Evolutionary conservation across 331 rosid genomes (phyloP).

Genomic region (Cydonia oblonga): DNA sequence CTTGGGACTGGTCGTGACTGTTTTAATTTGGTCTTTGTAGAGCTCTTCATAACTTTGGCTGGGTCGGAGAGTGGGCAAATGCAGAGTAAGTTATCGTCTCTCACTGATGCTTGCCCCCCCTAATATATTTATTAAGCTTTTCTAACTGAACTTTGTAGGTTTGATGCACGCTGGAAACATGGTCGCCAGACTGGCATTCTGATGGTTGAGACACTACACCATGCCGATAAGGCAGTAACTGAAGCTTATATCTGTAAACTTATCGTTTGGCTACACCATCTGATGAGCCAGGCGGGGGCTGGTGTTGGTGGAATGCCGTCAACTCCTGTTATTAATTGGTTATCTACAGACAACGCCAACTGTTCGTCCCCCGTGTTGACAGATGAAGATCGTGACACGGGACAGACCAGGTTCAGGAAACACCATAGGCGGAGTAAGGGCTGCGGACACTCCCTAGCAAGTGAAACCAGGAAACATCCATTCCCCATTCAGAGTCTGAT

Average conservation of each 20-base stretch:
- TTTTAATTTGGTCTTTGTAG: conserved; percentile 28
- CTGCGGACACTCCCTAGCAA: conserved; percentile 71
- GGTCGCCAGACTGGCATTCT: conserved; percentile 62
- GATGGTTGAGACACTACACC: conserved; percentile 84
- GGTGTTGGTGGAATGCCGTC: conserved; percentile 52
- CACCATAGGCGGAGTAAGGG: conserved; percentile 80
- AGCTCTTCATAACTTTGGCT: conserved; percentile 99
- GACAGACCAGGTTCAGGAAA: conserved; percentile 56
- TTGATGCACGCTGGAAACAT: conserved; percentile 61
- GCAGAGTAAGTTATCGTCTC: conserved; percentile 57
- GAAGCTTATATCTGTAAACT: conserved; percentile 74
- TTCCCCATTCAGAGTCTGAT: conserved; percentile 29
- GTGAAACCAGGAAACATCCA: conserved; percentile 41
- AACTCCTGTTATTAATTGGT: conserved; percentile 62
- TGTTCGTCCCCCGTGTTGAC: conserved; percentile 58
- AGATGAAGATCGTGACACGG: conserved; percentile 65
- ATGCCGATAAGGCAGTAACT: conserved; percentile 75
- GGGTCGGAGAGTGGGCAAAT: conserved; percentile 99
- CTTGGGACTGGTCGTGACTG: no score
- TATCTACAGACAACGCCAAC: conserved; percentile 30
- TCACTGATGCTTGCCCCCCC: neutral
- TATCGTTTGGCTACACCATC: conserved; percentile 88
- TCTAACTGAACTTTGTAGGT: conserved; percentile 36
- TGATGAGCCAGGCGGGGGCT: conserved; percentile 67
- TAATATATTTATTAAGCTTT: neutral